Evolutionary conservation across 2,329 filamentous ascomycete genomes (phyloP).

Genomic region (Eutypa lata): DNA sequence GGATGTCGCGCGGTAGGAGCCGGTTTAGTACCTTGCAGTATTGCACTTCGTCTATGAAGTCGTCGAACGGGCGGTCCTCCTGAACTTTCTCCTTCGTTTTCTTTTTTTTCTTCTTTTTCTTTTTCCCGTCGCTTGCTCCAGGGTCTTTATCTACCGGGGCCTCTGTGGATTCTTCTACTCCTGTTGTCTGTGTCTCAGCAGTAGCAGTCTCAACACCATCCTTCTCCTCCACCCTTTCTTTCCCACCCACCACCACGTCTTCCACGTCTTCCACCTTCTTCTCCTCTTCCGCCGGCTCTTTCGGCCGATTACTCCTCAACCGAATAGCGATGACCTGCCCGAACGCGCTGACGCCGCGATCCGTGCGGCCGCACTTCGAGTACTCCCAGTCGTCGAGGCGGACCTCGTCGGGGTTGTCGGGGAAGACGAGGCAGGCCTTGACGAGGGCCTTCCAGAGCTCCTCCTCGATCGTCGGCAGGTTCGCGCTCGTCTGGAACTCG

Average conservation of each 20-base stretch:
- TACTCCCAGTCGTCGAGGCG: conserved; percentile 86
- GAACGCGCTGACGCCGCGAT: conserved; percentile 92
- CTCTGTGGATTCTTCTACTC: no score
- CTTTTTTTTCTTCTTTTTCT: not conserved
- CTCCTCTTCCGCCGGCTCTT: conserved; percentile 20
- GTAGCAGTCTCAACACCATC: conserved; percentile 10
- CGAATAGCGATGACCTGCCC: conserved; percentile 87
- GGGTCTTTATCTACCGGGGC: no score
- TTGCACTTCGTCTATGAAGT: conserved; percentile 74
- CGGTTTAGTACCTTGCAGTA: conserved; percentile 84
- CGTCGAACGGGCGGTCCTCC: conserved; percentile 49
- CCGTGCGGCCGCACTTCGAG: conserved; percentile 91
- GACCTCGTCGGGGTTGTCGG: conserved; percentile 58
- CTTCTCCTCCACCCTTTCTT: conserved; percentile 5
- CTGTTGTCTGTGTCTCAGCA: no score
- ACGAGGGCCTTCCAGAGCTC: conserved; percentile 88
- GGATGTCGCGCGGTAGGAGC: conserved; percentile 84
- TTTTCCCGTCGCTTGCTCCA: conserved; percentile 20
- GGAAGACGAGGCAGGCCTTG: conserved; percentile 78
- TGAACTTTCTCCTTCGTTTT: conserved; percentile 10
- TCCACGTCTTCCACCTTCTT: conserved; percentile 2
- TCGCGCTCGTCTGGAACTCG: conserved; percentile 75
- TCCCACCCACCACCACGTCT: conserved; percentile 11
- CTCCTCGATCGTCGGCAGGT: conserved; percentile 82
- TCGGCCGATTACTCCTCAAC: conserved; percentile 72